Percentiles rank a stretch among this genome's conserved stretches.
Evolutionary conservation across 2,329 filamentous ascomycete genomes (phyloP).

Genomic region (Fusarium abutilonis): DNA sequence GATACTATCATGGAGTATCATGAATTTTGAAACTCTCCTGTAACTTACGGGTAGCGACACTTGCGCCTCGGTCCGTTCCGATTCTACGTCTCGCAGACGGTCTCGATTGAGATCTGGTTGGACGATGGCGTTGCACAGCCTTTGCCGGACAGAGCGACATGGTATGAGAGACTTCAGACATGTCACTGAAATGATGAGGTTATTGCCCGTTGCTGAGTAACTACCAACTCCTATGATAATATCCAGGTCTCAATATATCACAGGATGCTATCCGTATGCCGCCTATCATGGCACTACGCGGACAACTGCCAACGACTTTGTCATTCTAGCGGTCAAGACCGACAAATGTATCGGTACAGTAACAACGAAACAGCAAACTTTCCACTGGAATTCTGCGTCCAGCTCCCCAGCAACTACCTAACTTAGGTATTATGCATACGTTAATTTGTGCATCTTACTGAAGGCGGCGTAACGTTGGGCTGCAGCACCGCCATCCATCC

Average conservation of each 20-base stretch:
- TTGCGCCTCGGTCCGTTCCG: conserved; percentile 40
- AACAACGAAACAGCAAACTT: not conserved
- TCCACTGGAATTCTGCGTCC: conserved; percentile 30
- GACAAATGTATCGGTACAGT: not conserved
- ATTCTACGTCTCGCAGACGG: conserved; percentile 27
- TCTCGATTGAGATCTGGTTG: conserved; percentile 21
- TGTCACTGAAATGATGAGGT: not conserved
- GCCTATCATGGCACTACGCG: conserved; percentile 15
- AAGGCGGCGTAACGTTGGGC: conserved; percentile 39
- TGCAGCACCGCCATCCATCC: conserved; percentile 31
- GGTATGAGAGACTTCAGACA: not conserved
- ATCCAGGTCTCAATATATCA: conserved; percentile 1
- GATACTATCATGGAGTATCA: conserved; percentile 5
- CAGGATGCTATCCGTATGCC: not conserved
- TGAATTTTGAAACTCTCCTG: conserved; percentile 7
- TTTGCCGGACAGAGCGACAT: conserved; percentile 6
- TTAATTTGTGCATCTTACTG: conserved; percentile 25
- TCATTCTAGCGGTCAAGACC: conserved; percentile 34
- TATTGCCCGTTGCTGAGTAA: conserved; percentile 1
- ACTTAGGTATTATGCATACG: too few species aligned
- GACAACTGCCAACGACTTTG: conserved; percentile 6
- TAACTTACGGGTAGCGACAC: conserved; percentile 13
- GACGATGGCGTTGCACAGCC: conserved; percentile 31
- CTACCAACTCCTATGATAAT: conserved; percentile 6
- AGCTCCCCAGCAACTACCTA: conserved; percentile 31